Conservation (phyloP, 2,329 filamentous ascomycete genomes). For the Didymella lethalis region DNA sequence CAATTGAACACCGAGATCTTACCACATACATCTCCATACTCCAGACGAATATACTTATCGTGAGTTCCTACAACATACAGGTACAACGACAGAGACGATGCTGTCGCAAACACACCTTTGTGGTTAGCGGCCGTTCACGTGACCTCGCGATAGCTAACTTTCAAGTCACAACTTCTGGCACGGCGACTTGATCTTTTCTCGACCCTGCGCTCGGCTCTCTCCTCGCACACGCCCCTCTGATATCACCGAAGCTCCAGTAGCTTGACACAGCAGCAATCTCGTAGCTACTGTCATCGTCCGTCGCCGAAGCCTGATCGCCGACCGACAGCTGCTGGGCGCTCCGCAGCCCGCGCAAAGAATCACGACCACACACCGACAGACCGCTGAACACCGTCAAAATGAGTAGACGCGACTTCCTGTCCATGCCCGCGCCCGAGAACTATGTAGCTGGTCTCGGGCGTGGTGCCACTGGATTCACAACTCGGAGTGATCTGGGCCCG, state of each 20-base stretch:
- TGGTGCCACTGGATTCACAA: slow-evolving; percentile 98
- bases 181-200: neutral
- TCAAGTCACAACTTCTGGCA: slow-evolving; percentile 20
- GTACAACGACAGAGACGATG: neutral
- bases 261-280: neutral
- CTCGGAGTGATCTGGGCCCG: slow-evolving; percentile 92
- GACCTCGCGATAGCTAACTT: slow-evolving; percentile 27
- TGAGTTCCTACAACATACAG: neutral
- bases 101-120: slow-evolving; percentile 32
- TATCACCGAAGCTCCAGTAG: neutral
- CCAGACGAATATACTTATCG: neutral
- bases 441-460: slow-evolving; percentile 93
- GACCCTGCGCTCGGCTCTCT: neutral
- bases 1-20: neutral
- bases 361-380: neutral
- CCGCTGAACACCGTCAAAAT: slow-evolving; percentile 51
- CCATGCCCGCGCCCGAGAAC: slow-evolving; percentile 72
- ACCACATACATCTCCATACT: neutral
- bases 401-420: slow-evolving; percentile 84
- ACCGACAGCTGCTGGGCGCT: slow-evolving; percentile 9
- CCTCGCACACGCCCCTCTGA: no score
- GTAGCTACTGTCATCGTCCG: neutral
- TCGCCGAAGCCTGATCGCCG: slow-evolving; percentile 1
- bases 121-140: slow-evolving; percentile 35
- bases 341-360: slow-evolving; percentile 4